phyloP scores from a whole-genome alignment of 2,329 filamentous ascomycete species.

The Elsinoe ampelina region DNA sequence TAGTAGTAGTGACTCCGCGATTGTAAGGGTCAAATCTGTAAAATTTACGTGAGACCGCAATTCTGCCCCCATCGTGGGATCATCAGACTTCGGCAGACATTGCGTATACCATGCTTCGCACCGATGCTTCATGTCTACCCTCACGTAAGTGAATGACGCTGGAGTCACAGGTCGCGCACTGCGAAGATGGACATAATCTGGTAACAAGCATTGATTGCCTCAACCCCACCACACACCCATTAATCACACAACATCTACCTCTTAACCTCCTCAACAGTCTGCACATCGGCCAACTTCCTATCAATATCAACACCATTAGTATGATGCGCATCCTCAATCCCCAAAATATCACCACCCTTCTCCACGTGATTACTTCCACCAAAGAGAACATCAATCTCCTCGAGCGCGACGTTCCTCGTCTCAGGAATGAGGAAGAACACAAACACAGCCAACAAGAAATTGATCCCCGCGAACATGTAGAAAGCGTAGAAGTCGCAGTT shows the following conservation, averaged over 20 bases:
- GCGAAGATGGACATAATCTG: no score
- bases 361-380: slow-evolving; percentile 49
- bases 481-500: slow-evolving; percentile 49
- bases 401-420: slow-evolving; percentile 39
- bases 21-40: no score
- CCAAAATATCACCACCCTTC: slow-evolving; percentile 42
- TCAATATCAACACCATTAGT: slow-evolving; percentile 16
- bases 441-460: slow-evolving; percentile 32
- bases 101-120: no score
- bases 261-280: slow-evolving; percentile 18
- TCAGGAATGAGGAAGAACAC: slow-evolving; percentile 36
- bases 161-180: no score
- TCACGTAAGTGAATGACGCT: no score
- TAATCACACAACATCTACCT: neutral
- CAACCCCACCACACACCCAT: neutral
- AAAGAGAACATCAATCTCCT: slow-evolving; percentile 49
- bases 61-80: no score
- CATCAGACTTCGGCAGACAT: no score
- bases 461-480: slow-evolving; percentile 46
- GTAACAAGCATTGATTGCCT: no score
- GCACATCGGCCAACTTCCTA: slow-evolving; percentile 15
- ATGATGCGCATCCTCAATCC: slow-evolving; percentile 28
- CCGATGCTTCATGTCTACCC: no score
- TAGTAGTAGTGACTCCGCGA: no score
- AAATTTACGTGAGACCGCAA: no score